These are phyloP conservation scores for Venturia aucupariae DNA, from an alignment of 2,329 filamentous ascomycete genomes.

Conservation along the genomic window DNA sequence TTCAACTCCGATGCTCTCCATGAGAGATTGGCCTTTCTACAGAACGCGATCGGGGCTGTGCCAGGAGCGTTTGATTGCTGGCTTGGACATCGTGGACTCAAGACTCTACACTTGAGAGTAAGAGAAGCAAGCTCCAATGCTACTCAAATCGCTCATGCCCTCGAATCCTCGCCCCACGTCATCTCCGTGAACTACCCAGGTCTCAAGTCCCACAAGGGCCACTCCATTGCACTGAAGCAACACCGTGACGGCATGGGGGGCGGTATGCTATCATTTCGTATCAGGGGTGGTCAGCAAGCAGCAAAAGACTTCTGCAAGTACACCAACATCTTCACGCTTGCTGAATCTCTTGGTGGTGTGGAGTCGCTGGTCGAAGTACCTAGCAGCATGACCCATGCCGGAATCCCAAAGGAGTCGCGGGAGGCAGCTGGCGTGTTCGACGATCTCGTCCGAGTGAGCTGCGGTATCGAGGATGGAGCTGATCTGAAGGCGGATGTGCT, in stretches of 20 bases:
- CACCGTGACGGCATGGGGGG: slow-evolving; percentile 91
- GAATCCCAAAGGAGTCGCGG: slow-evolving; percentile 81
- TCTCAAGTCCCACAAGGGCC: slow-evolving; percentile 76
- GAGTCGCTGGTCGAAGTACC: slow-evolving; percentile 90
- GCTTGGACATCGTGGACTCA: slow-evolving; percentile 93
- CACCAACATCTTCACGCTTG: slow-evolving; percentile 84
- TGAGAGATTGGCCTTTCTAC: slow-evolving; percentile 74
- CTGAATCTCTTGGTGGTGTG: slow-evolving; percentile 85
- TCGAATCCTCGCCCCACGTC: slow-evolving; percentile 73
- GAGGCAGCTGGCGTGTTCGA: slow-evolving; percentile 93
- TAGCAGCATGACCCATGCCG: slow-evolving; percentile 92
- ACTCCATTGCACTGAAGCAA: slow-evolving; percentile 76
- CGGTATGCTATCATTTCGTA: slow-evolving; percentile 95
- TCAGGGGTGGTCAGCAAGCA: slow-evolving; percentile 74
- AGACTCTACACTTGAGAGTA: slow-evolving; percentile 89
- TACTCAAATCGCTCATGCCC: slow-evolving; percentile 61
- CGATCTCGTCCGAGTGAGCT: slow-evolving; percentile 86
- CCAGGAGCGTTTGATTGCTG: slow-evolving; percentile 94
- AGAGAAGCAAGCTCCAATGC: slow-evolving; percentile 79
- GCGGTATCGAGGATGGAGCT: slow-evolving; percentile 81
- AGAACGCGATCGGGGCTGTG: slow-evolving; percentile 94
- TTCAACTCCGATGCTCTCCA: slow-evolving; percentile 81
- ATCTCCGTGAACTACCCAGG: slow-evolving; percentile 93
- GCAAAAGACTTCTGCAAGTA: slow-evolving; percentile 87
- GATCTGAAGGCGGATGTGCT: slow-evolving; percentile 77